These are phyloP conservation scores for Colletotrichum noveboracense DNA, from an alignment of 2,329 filamentous ascomycete species.

Conservation along the genomic window DNA sequence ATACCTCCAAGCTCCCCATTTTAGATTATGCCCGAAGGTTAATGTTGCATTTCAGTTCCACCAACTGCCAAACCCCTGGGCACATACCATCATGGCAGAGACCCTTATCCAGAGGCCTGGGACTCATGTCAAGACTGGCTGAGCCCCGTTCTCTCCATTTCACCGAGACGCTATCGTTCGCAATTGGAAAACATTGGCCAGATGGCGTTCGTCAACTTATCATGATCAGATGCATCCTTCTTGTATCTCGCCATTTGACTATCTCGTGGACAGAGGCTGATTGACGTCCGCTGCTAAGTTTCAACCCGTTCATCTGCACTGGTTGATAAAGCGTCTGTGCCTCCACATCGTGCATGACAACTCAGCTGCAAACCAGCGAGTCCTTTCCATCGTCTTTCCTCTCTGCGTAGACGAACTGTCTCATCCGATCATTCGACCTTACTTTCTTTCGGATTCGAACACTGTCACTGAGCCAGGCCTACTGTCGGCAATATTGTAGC, in stretches of 20 bases:
- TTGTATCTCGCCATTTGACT: neutral
- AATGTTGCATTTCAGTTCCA: neutral
- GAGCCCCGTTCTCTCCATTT: neutral
- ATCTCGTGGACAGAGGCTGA: neutral
- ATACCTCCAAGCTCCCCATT: neutral
- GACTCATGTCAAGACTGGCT: neutral
- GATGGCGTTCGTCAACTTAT: neutral
- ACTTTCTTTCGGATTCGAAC: neutral
- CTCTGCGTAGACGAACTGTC: neutral
- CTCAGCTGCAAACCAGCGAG: neutral
- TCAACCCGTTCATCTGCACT: neutral
- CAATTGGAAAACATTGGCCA: neutral
- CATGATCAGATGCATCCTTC: neutral
- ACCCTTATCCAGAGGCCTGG: neutral
- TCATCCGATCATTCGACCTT: neutral
- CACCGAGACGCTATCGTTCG: neutral
- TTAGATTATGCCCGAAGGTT: neutral
- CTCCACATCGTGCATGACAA: neutral
- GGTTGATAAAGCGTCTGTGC: neutral
- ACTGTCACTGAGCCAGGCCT: accelerated
- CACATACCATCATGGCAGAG: neutral
- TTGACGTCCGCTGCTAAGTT: neutral
- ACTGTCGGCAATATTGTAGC: accelerated
- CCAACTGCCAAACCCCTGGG: neutral
- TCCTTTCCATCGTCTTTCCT: neutral